A percentile compares a stretch with the other conserved stretches of the same genome.
phyloP scores from a whole-genome alignment of 495 filamentous ascomycete species.

The Echria macrotheca region DNA sequence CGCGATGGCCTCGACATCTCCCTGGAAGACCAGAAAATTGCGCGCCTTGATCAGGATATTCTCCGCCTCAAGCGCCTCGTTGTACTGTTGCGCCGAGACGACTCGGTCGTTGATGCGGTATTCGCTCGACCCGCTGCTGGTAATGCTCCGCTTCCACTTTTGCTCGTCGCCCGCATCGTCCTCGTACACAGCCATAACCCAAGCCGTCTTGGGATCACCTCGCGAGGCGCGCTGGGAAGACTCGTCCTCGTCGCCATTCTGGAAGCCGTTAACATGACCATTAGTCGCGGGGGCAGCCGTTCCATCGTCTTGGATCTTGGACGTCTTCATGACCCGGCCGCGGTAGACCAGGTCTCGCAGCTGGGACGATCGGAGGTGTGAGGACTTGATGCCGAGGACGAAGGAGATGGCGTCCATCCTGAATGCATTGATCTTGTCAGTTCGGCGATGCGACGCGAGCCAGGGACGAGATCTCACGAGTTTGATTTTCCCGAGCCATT shows the following conservation, averaged over 20 bases:
- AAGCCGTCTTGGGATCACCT: slow-evolving; percentile 83
- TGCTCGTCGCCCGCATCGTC: slow-evolving; percentile 96
- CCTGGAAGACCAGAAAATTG: slow-evolving; percentile 97
- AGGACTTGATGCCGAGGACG: slow-evolving; percentile 96
- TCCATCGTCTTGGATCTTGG: slow-evolving; percentile 83
- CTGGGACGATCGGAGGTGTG: slow-evolving; percentile 90
- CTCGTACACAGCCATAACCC: slow-evolving; percentile 99
- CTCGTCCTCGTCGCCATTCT: slow-evolving; percentile 51
- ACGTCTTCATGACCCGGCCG: slow-evolving; percentile 84
- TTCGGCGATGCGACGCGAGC: neutral
- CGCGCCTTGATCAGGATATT: slow-evolving; percentile 97
- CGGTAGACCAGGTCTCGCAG: slow-evolving; percentile 94
- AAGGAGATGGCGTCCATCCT: slow-evolving; percentile 99
- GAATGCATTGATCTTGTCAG: neutral
- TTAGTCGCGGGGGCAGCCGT: slow-evolving; percentile 56
- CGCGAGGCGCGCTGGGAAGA: slow-evolving; percentile 49
- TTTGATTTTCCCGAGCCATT: slow-evolving; percentile 99
- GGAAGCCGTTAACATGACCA: slow-evolving; percentile 49
- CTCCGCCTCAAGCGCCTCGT: slow-evolving; percentile 84
- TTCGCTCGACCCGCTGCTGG: slow-evolving; percentile 80
- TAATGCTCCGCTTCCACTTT: slow-evolving; percentile 92
- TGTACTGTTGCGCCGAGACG: slow-evolving; percentile 88
- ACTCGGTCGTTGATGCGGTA: slow-evolving; percentile 92
- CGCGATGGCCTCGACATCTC: slow-evolving; percentile 97
- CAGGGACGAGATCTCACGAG: slow-evolving; percentile 56